These are phyloP conservation scores for Musa troglodytarum DNA, from an alignment of 176 grass and related monocot genomes.

Conservation along the genomic window DNA sequence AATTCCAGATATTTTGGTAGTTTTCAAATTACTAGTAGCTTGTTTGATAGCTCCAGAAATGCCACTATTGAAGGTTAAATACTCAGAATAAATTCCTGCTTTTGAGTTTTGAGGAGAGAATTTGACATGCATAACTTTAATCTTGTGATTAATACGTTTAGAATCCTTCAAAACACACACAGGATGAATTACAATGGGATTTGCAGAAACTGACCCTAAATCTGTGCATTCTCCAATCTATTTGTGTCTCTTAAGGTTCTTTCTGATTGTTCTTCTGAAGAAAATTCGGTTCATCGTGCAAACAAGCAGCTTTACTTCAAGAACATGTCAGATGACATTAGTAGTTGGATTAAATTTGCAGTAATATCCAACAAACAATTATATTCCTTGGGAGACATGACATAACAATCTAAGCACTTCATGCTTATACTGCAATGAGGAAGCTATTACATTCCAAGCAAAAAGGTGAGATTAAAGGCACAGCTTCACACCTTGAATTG, in stretches of 20 bases:
- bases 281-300: neutral
- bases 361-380: neutral
- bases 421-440: neutral
- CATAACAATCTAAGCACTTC: neutral
- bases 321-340: neutral
- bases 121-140: neutral
- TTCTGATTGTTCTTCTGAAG: neutral
- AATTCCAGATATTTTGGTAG: neutral
- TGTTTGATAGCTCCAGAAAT: neutral
- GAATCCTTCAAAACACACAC: no score
- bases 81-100: no score
- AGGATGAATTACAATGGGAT: no score
- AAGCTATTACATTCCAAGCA: neutral
- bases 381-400: neutral
- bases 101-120: no score
- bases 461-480: no score
- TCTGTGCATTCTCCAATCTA: neutral
- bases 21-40: neutral
- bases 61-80: no score
- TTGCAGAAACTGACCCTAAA: neutral
- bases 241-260: neutral
- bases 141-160: neutral
- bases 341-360: neutral
- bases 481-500: neutral
- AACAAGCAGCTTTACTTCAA: neutral